These are phyloP conservation scores for Daldinia concentrica DNA, from an alignment of 495 filamentous ascomycete genomes.

Conservation along the genomic window DNA sequence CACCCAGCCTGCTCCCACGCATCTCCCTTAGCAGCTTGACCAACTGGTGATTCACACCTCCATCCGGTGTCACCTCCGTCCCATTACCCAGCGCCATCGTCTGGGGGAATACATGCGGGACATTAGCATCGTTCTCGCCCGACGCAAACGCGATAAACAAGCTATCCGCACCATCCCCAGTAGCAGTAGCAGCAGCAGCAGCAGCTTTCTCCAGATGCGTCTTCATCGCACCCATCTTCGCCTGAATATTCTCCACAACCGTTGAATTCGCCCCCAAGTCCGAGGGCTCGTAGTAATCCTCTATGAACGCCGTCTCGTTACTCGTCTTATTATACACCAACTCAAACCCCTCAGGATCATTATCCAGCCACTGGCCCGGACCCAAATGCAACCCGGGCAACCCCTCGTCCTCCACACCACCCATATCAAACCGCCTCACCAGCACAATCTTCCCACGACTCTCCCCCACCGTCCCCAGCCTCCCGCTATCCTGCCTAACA, in stretches of 20 bases:
- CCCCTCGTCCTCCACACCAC: not conserved
- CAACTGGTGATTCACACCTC: constrained; percentile 74
- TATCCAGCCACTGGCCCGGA: not conserved
- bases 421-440: not conserved
- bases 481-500: not conserved
- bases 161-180: constrained; percentile 37
- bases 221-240: not conserved
- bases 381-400: not conserved
- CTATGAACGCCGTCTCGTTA: not conserved
- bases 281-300: not conserved
- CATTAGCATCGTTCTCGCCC: constrained; percentile 53
- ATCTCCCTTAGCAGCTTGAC: constrained; percentile 78
- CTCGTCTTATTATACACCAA: not conserved
- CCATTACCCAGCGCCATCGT: constrained; percentile 62
- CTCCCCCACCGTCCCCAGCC: not conserved
- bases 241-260: not conserved
- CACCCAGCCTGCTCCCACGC: constrained; percentile 74
- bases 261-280: not conserved
- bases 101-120: constrained; percentile 54
- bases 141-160: constrained; percentile 63
- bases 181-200: constrained; percentile 52
- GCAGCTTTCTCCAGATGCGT: not conserved
- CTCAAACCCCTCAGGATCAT: not conserved
- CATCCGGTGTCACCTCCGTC: constrained; percentile 44
- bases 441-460: not conserved